A percentile compares a stretch with the other conserved stretches of the same genome.
Evolutionary conservation across 257 asterid species (phyloP).

Genomic region (Verbena officinalis): DNA sequence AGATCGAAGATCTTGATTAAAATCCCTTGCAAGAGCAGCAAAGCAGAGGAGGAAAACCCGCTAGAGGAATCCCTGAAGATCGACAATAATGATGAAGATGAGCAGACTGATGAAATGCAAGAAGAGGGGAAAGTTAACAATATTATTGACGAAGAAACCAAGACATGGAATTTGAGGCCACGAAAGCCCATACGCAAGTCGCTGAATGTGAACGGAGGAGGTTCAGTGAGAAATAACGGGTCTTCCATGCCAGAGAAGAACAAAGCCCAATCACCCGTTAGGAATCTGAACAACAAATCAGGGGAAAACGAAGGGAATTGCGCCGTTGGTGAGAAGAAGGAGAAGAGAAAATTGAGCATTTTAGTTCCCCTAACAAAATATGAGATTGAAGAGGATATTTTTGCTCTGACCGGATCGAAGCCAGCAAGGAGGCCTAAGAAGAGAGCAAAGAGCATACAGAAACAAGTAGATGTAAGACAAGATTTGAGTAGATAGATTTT

Average conservation of each 20-base stretch:
- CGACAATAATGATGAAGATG: slow-evolving; percentile 27
- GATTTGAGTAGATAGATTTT: slow-evolving; percentile 3
- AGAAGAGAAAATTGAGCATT: slow-evolving; percentile 50
- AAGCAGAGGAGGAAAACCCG: slow-evolving; percentile 34
- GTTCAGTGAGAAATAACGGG: slow-evolving; percentile 24
- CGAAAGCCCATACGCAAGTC: slow-evolving; percentile 46
- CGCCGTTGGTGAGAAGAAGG: slow-evolving; percentile 45
- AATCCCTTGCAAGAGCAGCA: slow-evolving; percentile 46
- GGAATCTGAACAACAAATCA: slow-evolving; percentile 43
- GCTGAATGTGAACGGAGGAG: slow-evolving; percentile 47
- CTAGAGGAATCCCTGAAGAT: slow-evolving; percentile 32
- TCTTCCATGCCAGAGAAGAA: slow-evolving; percentile 34
- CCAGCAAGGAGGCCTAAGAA: slow-evolving; percentile 79
- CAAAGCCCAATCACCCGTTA: slow-evolving; percentile 43
- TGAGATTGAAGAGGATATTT: slow-evolving; percentile 78
- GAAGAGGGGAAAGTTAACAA: slow-evolving; percentile 37
- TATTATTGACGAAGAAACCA: slow-evolving; percentile 45
- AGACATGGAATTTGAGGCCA: slow-evolving; percentile 65
- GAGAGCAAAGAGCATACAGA: slow-evolving; percentile 60
- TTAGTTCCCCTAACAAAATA: slow-evolving; percentile 47
- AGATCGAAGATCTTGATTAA: slow-evolving; percentile 49
- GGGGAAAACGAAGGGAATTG: slow-evolving; percentile 33
- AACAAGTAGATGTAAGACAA: slow-evolving; percentile 60
- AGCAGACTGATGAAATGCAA: slow-evolving; percentile 28
- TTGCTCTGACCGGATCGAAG: slow-evolving; percentile 62